Evolutionary conservation across 805 yeast species (phyloP).

Genomic region (Tetrapisispora pingtungensis): DNA sequence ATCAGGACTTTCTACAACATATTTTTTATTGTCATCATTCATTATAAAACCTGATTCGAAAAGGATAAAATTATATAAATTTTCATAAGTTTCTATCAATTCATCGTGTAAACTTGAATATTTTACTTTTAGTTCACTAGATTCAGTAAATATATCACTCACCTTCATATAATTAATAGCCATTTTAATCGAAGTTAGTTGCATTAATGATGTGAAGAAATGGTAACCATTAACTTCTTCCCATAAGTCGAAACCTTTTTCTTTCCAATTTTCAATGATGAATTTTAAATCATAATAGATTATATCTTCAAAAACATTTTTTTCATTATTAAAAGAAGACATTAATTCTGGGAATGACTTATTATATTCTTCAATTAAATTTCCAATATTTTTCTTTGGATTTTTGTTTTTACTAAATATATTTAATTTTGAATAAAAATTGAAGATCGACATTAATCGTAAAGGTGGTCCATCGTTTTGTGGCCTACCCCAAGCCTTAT

Average conservation of each 20-base stretch:
- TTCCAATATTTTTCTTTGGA: conserved; percentile 6
- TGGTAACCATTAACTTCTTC: conserved; percentile 74
- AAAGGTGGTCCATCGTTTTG: conserved; percentile 93
- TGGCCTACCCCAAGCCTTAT: conserved; percentile 82
- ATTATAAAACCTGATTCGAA: conserved; percentile 29
- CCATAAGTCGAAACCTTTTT: conserved; percentile 80
- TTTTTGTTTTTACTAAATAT: conserved; percentile 17
- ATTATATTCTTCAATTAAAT: conserved; percentile 21
- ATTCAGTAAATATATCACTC: background rate
- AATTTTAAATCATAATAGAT: conserved; percentile 64
- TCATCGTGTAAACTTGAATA: conserved; percentile 12
- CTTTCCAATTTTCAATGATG: conserved; percentile 50
- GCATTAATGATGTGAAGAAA: conserved; percentile 70
- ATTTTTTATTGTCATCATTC: conserved; percentile 33
- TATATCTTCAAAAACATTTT: conserved; percentile 40
- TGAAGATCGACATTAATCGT: conserved; percentile 53
- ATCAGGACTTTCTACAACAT: conserved; percentile 61
- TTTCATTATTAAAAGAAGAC: conserved; percentile 16
- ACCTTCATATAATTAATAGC: conserved; percentile 39
- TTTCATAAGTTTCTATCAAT: conserved; percentile 15
- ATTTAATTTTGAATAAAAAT: conserved; percentile 40
- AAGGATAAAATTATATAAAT: conserved; percentile 18
- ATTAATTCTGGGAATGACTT: conserved; percentile 1
- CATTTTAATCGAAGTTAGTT: conserved; percentile 53
- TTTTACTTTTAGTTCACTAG: conserved; percentile 11